Evolutionary conservation across 2,329 filamentous ascomycete genomes (phyloP), one percentile per base, ranked within the genome.

Genomic region (Colletotrichum phormii): DNA sequence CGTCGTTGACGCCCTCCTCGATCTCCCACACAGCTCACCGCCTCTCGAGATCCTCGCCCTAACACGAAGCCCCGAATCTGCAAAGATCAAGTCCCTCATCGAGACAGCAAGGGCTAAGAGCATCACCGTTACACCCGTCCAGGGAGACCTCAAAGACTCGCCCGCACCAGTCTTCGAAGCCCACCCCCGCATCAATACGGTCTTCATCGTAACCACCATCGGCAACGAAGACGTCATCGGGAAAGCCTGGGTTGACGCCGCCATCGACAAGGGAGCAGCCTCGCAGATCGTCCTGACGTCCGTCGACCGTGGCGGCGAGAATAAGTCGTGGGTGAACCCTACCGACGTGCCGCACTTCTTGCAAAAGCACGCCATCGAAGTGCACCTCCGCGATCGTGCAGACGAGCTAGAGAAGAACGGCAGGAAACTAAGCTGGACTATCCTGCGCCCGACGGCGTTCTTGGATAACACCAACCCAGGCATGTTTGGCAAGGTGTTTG

Each of bases 201-300:
- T 76, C 18, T 79, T 80, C 29, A 29, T 80, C 31, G 77, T 80
- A 13, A 80, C 79, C 0, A 76, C 79, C 0, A 77, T 78, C 0
- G 76, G 77, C 0, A 72, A 78, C 1, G 79, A 80, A 2, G 77
- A 80, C 31, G 64, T 33, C 1, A 75, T 78, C 22, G 77, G 77
- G 0, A 29, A 76, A 0, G 77, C 79, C 5, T 74, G 80, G 1
- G 76, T 80, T 18, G 76, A 79, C 35, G 74, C 75, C 8, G 77
- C 77, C 9, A 42, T 75, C 22, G 75, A 78, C 3, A 81, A 88
- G 33, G 84, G 84, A 11, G 87, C 91, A 58, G 83, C 86, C 67
- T 46, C 42, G 42, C 78, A 78, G 24, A 89, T 78, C 68, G 77
- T 78, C 6, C 76, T 79, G 18, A 75, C 74, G n/a, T 75, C 75